Base-by-base conservation (phyloP, 495 filamentous ascomycete genomes). In the Daldinia decipiens region DNA sequence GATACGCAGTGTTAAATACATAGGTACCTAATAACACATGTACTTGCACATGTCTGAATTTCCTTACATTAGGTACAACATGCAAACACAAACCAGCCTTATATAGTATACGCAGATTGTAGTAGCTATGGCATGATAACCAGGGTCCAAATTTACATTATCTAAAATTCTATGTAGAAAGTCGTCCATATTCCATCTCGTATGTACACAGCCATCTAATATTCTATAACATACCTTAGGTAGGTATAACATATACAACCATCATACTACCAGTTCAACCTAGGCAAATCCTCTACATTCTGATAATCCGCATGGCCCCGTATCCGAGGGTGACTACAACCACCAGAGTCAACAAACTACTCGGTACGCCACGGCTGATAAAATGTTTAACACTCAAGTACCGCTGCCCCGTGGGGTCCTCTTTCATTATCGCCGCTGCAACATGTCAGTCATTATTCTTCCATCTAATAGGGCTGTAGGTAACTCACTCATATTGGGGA, bases 401-500 rank as follows among this genome's bases (percentile, higher is more conserved):
- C 24, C 95, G 84, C 78, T 97, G 92, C 7, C 95, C 95, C 62
- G 93, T 89, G 0, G 91, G 84, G 68, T 98, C 94, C 82, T 99
- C 95, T 84, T 97, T 98, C 96, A 99, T 98, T 76, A 99, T 98
- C 12, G 95, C 95, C 62, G 95, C 94, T 97, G 53, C 57, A 13
- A 47, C 38, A 51, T 19, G 68, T 82, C 73, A 81, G 77, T 39
- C 70, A 31, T n/a, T 39, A 60, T 62, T 58, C 32, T 61, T 5
- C 32, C 47, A 50, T 31, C n/a, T 56, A 57, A 6, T 47, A 38
- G 24, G 1, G n/a, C 32, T 31, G 13, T n/a, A 45, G 61, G 43
- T 65, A 6, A 89, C 93, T 81, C 85, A 97, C 94, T 99, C 95
- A 99, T 99, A 75, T 99, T 99, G 2, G 95, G 95, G 78, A 99